Evolutionary conservation across 2,329 filamentous ascomycete genomes (phyloP), one percentile per base, ranked within the genome.

Genomic region (Alternaria metachromatica): DNA sequence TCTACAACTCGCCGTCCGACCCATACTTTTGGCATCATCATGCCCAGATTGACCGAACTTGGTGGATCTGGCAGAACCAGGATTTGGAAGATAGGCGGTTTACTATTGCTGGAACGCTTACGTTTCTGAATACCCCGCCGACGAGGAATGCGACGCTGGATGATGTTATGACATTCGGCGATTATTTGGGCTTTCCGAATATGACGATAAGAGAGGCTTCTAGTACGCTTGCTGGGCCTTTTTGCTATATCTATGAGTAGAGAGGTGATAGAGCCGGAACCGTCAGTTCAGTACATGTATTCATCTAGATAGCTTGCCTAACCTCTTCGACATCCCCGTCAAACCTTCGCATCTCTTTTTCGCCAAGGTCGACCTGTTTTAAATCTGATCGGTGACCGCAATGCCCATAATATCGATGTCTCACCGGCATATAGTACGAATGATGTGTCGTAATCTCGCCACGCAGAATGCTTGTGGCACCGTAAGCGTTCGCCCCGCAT

Each of bases 61-160:
- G 79, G 77, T 84, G 82, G 82, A 83, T 81, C 13, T 86, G 84
- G 84, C 84, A 86, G 73, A 83, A 82, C 60, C 71, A 80, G 37
- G 77, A 84, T 55, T 64, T 77, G 43, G 62, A 72, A 53, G 73
- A 74, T 8, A 74, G 83, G 13, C 75, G 76, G 51, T 71, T 76
- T 55, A 73, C 72, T 13, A 80, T 86, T 64, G 74, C 71, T 8
- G 84, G 82, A 2, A 84, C 83, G 10, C 77, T 77, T 10, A 85
- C 83, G 1, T 78, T 84, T 15, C 73, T 81, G 55, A 82, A 83
- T 55, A 51, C 62, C 4, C 83, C 84, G 3, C 77, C 82, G 3
- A 82, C 80, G 43, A 63, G 81, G 7, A 82, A 84, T 58, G 81
- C 83, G 37, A 84, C 81, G 5, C 72, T 86, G n/a, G 78, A 83